A percentile compares a stretch with the other conserved stretches of the same genome.
phyloP scores from a whole-genome alignment of 768 basidiomycete species.

The Mycena vulgaris region DNA sequence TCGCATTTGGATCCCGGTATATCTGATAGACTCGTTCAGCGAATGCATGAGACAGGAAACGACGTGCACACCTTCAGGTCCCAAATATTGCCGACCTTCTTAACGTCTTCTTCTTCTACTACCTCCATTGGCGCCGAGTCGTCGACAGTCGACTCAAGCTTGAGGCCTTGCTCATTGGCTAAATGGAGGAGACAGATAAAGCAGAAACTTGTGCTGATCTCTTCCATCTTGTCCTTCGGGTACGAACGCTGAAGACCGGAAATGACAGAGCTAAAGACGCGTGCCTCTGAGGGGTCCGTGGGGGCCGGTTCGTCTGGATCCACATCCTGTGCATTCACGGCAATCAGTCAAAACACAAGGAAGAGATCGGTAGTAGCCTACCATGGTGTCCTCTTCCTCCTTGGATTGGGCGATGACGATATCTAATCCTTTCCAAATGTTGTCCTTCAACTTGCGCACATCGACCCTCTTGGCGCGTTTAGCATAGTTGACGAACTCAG shows the following conservation, averaged over 20 bases:
- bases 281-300: conserved; percentile 77
- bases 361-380: conserved; percentile 45
- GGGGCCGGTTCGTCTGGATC: conserved; percentile 60
- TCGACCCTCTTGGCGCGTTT: conserved; percentile 97
- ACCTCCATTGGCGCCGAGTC: conserved; percentile 53
- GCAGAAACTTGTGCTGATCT: conserved; percentile 99
- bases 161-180: conserved; percentile 96
- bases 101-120: conserved; percentile 57
- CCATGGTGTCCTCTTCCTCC: conserved; percentile 68
- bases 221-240: conserved; percentile 94
- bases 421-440: conserved; percentile 95
- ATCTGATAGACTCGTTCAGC: conserved; percentile 50
- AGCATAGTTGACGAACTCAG: conserved; percentile 93
- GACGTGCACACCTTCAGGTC: conserved; percentile 70
- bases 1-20: conserved; percentile 60
- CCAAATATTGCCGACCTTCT: conserved; percentile 82
- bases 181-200: conserved; percentile 98
- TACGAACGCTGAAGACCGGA: conserved; percentile 86
- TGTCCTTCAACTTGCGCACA: conserved; percentile 96
- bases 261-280: conserved; percentile 87
- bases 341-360: background rate
- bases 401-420: conserved; percentile 71
- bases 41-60: background rate
- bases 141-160: conserved; percentile 71
- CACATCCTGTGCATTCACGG: conserved; percentile 60